These are phyloP conservation scores for Cladorrhinum sp. DNA, from an alignment of 2,329 filamentous ascomycete species.

Conservation along the genomic window DNA sequence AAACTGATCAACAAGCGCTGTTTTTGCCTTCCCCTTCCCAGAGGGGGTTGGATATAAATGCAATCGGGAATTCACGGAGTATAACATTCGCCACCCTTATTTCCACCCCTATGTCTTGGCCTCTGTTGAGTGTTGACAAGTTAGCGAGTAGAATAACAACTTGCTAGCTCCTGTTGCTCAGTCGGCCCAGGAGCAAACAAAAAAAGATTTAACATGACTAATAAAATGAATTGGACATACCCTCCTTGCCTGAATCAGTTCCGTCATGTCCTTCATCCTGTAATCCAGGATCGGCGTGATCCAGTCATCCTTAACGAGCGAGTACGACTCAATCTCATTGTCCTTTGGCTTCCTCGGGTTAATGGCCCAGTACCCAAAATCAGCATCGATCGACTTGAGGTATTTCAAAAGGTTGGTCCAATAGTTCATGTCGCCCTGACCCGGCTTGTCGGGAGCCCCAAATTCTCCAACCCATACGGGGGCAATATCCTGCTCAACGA, in stretches of 20 bases:
- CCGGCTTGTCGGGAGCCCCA: slow-evolving; percentile 53
- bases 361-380: slow-evolving; percentile 69
- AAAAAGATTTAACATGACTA: not conserved
- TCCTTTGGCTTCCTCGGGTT: slow-evolving; percentile 62
- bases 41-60: not conserved
- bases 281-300: slow-evolving; percentile 60
- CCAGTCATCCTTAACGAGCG: slow-evolving; percentile 63
- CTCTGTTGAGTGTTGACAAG: not conserved
- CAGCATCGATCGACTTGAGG: slow-evolving; percentile 56
- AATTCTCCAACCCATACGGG: slow-evolving; percentile 70
- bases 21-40: not conserved
- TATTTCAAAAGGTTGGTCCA: slow-evolving; percentile 62
- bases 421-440: slow-evolving; percentile 59
- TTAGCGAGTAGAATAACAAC: not conserved
- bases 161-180: no score
- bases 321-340: slow-evolving; percentile 58
- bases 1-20: not conserved
- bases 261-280: slow-evolving; percentile 58
- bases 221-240: slow-evolving; percentile 3
- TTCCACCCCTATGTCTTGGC: not conserved
- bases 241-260: slow-evolving; percentile 44
- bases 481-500: slow-evolving; percentile 52
- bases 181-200: not conserved
- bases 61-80: not conserved
- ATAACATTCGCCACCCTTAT: not conserved